Conservation (phyloP, 441 rosid species). For the Adansonia gregorii region DNA sequence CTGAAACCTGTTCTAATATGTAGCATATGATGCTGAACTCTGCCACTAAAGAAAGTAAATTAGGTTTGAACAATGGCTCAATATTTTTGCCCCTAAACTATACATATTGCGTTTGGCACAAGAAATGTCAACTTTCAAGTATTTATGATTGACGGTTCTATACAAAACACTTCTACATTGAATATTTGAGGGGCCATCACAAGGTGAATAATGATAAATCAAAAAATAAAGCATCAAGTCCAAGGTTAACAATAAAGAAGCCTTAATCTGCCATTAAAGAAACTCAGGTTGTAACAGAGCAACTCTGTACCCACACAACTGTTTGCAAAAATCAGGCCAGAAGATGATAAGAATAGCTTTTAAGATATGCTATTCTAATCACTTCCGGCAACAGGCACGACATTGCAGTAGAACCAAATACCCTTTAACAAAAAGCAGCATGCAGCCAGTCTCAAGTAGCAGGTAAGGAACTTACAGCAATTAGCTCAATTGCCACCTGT, state of each 20-base stretch:
- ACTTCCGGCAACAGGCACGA: not conserved
- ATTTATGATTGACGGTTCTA: not conserved
- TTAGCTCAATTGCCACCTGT: constrained; percentile 96
- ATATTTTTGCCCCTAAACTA: not conserved
- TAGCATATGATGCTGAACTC: constrained; percentile 10
- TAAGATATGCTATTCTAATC: not conserved
- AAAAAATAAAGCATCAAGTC: not conserved
- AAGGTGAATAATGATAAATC: constrained; percentile 1
- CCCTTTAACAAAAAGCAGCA: not conserved
- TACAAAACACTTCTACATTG: not conserved
- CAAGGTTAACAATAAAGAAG: not conserved
- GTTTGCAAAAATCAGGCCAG: constrained; percentile 5
- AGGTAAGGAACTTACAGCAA: constrained; percentile 60
- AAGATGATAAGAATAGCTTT: constrained; percentile 18
- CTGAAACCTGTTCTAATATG: constrained; percentile 5
- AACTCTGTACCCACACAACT: not conserved
- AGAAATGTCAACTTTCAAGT: not conserved
- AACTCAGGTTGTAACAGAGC: not conserved
- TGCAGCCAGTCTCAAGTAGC: constrained; percentile 15
- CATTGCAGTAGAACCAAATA: constrained; percentile 12
- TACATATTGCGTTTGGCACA: not conserved
- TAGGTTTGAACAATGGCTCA: constrained; percentile 7
- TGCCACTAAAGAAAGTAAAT: not conserved
- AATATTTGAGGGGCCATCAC: not conserved
- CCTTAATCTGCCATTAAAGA: not conserved